Conservation (phyloP, 192 early-diverging fungal genomes). For the Jimgerdemannia flammicorona region DNA sequence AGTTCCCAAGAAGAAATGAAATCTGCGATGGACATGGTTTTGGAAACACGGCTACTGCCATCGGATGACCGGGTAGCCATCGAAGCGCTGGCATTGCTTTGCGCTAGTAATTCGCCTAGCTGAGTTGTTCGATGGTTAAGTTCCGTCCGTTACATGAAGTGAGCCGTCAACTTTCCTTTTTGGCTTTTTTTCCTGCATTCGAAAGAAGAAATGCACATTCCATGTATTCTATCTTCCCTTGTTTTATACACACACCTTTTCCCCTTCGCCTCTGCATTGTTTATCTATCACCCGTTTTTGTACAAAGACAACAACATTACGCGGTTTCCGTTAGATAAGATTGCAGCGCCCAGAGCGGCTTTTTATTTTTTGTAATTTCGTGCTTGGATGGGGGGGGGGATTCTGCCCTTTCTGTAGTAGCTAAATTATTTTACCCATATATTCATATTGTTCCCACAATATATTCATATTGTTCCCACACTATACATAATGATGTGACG, state of each 20-base stretch:
- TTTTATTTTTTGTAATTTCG: not conserved
- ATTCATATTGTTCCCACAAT: too few relatives aligned
- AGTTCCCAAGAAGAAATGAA: not conserved
- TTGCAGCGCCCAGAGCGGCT: not conserved
- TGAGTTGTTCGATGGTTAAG: not conserved
- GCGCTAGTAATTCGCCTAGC: not conserved
- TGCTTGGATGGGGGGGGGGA: too few relatives aligned
- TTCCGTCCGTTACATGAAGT: too few relatives aligned
- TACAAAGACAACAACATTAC: not conserved
- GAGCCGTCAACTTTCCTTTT: too few relatives aligned
- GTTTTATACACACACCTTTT: constrained; percentile 1
- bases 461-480: too few relatives aligned
- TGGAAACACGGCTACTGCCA: constrained; percentile 29
- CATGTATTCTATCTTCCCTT: not conserved
- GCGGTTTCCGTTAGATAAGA: not conserved
- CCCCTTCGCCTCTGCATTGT: not conserved
- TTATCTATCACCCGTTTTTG: constrained; percentile 2
- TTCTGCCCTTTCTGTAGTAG: too few relatives aligned
- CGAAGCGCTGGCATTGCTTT: constrained; percentile 28
- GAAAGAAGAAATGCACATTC: not conserved
- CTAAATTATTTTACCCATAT: too few relatives aligned
- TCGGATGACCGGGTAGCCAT: constrained; percentile 36
- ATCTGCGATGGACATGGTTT: constrained; percentile 8
- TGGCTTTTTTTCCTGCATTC: not conserved
- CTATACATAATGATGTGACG: too few relatives aligned